Percentiles rank a stretch among this genome's conserved stretches.
Evolutionary conservation across 1,284 basidiomycete genomes (phyloP).

Genomic region (Ceratobasidium papillatum): DNA sequence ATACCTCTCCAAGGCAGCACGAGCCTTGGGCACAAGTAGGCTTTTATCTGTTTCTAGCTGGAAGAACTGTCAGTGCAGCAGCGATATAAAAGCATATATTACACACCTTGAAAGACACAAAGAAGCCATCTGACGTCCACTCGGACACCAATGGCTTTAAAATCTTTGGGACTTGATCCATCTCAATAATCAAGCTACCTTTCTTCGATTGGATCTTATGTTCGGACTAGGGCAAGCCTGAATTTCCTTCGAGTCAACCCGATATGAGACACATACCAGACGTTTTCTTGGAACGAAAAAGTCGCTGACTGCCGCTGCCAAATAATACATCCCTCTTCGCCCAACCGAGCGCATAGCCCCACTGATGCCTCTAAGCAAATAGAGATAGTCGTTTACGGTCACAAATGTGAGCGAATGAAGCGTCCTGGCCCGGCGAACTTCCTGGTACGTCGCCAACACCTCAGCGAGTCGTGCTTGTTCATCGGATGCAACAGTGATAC

Average conservation of each 20-base stretch:
- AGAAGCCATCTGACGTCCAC: constrained; percentile 91
- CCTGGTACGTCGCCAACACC: constrained; percentile 84
- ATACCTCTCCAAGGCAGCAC: constrained; percentile 87
- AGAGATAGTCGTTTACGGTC: constrained; percentile 96
- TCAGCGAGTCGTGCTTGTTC: constrained; percentile 68
- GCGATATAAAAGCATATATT: not conserved
- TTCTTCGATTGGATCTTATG: constrained; percentile 99
- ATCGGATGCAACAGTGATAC: constrained; percentile 75
- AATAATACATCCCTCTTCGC: constrained; percentile 87
- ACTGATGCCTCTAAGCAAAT: constrained; percentile 80
- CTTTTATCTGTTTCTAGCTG: constrained; percentile 92
- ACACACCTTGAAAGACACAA: constrained; percentile 94
- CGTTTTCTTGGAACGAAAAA: constrained; percentile 94
- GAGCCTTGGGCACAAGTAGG: constrained; percentile 91
- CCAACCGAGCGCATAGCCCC: constrained; percentile 74
- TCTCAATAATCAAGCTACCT: constrained; percentile 91
- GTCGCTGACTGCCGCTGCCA: constrained; percentile 97
- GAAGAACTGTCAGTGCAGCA: not conserved
- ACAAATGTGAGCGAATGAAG: constrained; percentile 91
- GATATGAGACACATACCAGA: constrained; percentile 64
- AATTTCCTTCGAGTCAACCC: not conserved
- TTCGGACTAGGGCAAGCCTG: constrained; percentile 69
- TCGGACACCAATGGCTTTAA: constrained; percentile 91
- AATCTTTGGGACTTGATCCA: constrained; percentile 99
- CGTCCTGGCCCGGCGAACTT: constrained; percentile 74